Percentiles rank a stretch among this genome's conserved stretches.
These are phyloP conservation scores for Fermentozyma sake DNA, from an alignment of 1,139 yeast genomes.

Conservation along the genomic window DNA sequence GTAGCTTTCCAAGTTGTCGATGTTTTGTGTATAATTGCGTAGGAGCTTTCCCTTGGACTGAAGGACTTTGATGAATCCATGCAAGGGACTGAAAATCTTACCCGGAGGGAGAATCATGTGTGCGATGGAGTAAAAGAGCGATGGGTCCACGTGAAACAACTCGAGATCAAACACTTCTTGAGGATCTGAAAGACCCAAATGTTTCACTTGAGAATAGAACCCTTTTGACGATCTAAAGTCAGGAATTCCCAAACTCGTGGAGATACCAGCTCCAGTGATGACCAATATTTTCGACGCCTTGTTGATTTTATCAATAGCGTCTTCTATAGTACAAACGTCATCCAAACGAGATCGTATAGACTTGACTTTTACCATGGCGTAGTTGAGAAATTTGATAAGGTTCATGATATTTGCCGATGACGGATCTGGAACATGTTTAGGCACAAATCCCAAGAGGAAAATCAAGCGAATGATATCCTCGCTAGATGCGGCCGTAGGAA, in stretches of 20 bases:
- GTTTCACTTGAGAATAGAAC: conserved; percentile 66
- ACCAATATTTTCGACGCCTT: conserved; percentile 66
- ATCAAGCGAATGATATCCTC: conserved; percentile 49
- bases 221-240: conserved; percentile 93
- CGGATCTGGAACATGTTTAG: conserved; percentile 37
- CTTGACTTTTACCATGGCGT: conserved; percentile 57
- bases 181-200: conserved; percentile 75
- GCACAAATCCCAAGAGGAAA: conserved; percentile 48
- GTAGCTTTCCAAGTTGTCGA: conserved; percentile 82
- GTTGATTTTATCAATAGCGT: conserved; percentile 50
- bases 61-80: conserved; percentile 70
- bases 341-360: conserved; percentile 50
- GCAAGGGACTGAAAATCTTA: conserved; percentile 74
- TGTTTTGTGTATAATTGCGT: conserved; percentile 91
- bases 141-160: conserved; percentile 72
- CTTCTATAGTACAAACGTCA: conserved; percentile 54
- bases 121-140: conserved; percentile 82
- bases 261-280: conserved; percentile 93
- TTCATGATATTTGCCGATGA: conserved; percentile 39
- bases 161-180: conserved; percentile 88
- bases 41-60: conserved; percentile 76
- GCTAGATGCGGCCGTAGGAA: conserved; percentile 56
- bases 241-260: conserved; percentile 89
- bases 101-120: conserved; percentile 83
- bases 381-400: conserved; percentile 49